Base-by-base conservation (phyloP, 208 protist genomes). In the Acanthamoeba castellanii region DNA sequence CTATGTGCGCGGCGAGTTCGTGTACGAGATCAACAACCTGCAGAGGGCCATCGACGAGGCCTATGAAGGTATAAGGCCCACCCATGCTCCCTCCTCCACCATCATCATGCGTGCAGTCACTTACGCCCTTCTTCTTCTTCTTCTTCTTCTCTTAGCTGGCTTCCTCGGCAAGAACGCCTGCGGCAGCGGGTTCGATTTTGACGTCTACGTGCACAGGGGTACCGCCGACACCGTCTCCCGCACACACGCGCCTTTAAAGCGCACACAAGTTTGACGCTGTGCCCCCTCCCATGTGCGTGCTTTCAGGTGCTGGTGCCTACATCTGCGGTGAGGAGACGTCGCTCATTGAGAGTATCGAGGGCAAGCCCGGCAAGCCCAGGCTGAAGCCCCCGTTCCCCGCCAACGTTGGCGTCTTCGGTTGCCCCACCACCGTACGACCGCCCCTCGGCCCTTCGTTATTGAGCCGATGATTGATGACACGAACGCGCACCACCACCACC, bases 251-350 rank as follows among this genome's bases (percentile, higher is more conserved):
- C 37, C 37, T 2, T 37, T 37, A 37, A 2, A 37, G 37, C 37
- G 37, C 0, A 2, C 37, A 2, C 37, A 37, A 37, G 37, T 37
- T 37, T 37, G 37, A 37, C 37, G 37, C 37, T 37, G 37, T 37
- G 37, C 37, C 37, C 88, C 91, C 34, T 94, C n/a, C 1, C 7
- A 2, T 1, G 89, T 66, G 34, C 25, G 55, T 9, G 11, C 22
- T 18, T n/a, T 18, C 1, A 76, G 93, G 93, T 90, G 99, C 99
- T 22, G 99, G 99, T 25, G 99, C 99, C 27, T 99, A 99, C 97
- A 99, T 99, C 96, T 99, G 99, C 95, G 99, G 99, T 37, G 99
- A 99, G 96, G 99, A 99, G 96, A 99, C 99, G 59, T 98, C 98
- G 14, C 98, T 99, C 97, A 99, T 99, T 82, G 98, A 99, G 91